Evolutionary conservation across 768 basidiomycete species (phyloP).

Genomic region (Leccinum incarnatum): DNA sequence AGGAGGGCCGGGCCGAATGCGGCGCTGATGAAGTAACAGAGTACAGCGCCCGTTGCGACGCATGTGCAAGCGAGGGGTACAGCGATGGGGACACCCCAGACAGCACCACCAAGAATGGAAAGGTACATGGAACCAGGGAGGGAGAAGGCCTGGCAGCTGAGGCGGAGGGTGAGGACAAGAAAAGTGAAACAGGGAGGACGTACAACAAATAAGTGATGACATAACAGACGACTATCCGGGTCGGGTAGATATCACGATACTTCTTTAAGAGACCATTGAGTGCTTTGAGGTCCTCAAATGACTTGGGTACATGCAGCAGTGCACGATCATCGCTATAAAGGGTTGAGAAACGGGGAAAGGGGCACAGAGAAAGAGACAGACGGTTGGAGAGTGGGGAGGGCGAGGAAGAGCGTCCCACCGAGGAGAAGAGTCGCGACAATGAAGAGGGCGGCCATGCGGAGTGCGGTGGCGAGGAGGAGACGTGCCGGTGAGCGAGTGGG

Average conservation of each 20-base stretch:
- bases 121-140: conserved; percentile 98
- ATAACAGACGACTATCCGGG: conserved; percentile 83
- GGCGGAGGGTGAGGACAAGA: conserved; percentile 9
- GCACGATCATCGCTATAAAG: conserved; percentile 68
- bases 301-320: conserved; percentile 78
- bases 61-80: conserved; percentile 90
- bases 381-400: conserved; percentile 78
- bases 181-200: conserved; percentile 32
- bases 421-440: conserved; percentile 64
- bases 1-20: conserved; percentile 91
- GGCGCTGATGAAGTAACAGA: conserved; percentile 91
- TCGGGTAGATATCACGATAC: conserved; percentile 86
- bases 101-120: conserved; percentile 92
- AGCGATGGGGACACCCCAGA: conserved; percentile 87
- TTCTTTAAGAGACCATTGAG: conserved; percentile 87
- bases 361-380: conserved; percentile 37
- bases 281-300: conserved; percentile 81
- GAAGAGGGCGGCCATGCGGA: conserved; percentile 85
- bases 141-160: conserved; percentile 92
- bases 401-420: conserved; percentile 74
- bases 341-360: conserved; percentile 8
- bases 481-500: conserved; percentile 43
- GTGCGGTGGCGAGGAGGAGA: conserved; percentile 73
- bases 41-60: conserved; percentile 84
- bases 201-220: conserved; percentile 90